phyloP scores from a whole-genome alignment of 139 green algal genomes.

The Coccomyxa sp. region DNA sequence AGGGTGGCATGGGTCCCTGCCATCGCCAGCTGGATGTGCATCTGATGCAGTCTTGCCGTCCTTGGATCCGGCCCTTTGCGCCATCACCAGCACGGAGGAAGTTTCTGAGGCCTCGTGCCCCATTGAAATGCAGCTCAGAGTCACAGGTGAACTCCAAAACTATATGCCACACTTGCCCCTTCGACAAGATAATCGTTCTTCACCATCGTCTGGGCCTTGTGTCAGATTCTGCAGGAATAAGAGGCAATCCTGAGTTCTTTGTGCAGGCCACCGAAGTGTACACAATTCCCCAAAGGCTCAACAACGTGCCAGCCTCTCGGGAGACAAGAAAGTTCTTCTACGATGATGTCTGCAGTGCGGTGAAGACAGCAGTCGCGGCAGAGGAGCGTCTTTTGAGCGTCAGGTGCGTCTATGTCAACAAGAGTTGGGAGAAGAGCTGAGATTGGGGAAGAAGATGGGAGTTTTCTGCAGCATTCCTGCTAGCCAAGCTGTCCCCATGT shows the following conservation, averaged over 20 bases:
- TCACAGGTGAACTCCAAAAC: neutral
- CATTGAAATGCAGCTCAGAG: too few species aligned
- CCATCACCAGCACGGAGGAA: too few species aligned
- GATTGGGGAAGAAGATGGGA: too few species aligned
- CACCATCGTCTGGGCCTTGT: neutral
- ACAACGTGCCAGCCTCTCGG: conserved; percentile 48
- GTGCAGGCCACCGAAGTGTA: neutral
- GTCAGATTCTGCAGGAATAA: neutral
- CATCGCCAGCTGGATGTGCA: too few species aligned
- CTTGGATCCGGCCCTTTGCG: too few species aligned
- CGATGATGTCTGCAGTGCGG: conserved; percentile 17
- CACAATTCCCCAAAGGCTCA: conserved; percentile 20
- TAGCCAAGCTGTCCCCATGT: too few species aligned
- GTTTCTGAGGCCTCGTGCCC: too few species aligned
- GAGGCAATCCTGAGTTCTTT: neutral
- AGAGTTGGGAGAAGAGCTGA: neutral
- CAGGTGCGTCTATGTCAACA: conserved; percentile 2
- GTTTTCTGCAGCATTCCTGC: too few species aligned
- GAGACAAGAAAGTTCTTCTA: conserved; percentile 50
- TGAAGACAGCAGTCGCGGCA: conserved; percentile 31
- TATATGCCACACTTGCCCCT: neutral
- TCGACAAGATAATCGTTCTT: neutral
- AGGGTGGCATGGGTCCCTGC: too few species aligned
- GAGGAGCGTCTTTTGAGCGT: conserved; percentile 29
- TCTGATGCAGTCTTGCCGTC: too few species aligned